Conservation (phyloP, 1,139 yeast species). For the Geotrichum carabidarum region DNA sequence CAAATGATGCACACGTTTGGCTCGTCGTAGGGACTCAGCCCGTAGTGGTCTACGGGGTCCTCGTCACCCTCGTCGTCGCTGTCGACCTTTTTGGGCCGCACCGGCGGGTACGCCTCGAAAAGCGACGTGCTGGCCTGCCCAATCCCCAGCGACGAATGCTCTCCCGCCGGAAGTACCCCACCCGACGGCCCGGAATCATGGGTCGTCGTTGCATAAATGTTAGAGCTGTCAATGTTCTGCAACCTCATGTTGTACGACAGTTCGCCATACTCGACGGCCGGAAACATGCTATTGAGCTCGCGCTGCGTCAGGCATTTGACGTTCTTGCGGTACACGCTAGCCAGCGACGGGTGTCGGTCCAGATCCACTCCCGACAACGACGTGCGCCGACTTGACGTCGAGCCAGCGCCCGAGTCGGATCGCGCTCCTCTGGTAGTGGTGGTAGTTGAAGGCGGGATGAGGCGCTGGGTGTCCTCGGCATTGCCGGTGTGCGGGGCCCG, state of each 20-base stretch:
- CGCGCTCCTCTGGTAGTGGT: not conserved
- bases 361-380: slow-evolving; percentile 10
- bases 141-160: not conserved
- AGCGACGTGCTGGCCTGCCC: not conserved
- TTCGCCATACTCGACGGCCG: slow-evolving; percentile 15
- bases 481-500: not conserved
- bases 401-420: not conserved
- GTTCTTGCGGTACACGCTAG: slow-evolving; percentile 11
- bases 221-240: slow-evolving; percentile 15
- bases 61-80: slow-evolving; percentile 1
- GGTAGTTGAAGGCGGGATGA: slow-evolving; percentile 4
- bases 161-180: not conserved
- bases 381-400: not conserved
- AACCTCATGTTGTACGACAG: slow-evolving; percentile 17
- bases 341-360: slow-evolving; percentile 14
- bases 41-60: not conserved
- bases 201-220: slow-evolving; percentile 9
- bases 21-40: slow-evolving; percentile 3
- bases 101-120: slow-evolving; percentile 11
- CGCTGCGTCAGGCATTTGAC: slow-evolving; percentile 16
- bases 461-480: slow-evolving; percentile 12
- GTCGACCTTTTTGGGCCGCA: slow-evolving; percentile 2
- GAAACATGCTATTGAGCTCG: slow-evolving; percentile 17
- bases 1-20: slow-evolving; percentile 14
- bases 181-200: not conserved